phyloP scores from a whole-genome alignment of 345 rosid genomes.

The Corchorus capsularis region DNA sequence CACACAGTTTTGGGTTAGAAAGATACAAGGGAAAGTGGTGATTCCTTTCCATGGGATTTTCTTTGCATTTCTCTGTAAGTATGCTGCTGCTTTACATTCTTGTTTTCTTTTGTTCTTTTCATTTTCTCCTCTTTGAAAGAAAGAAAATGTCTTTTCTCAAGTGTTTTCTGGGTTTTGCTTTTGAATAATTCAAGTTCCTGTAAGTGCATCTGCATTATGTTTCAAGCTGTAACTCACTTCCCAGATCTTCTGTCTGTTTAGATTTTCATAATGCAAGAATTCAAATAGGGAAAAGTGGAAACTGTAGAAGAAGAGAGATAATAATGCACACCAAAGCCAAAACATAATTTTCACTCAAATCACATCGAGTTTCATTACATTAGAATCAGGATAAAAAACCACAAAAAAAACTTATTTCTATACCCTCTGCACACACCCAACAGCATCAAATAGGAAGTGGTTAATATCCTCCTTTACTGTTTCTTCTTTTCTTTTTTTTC shows the following conservation, averaged over 20 bases:
- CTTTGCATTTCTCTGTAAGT: constrained; percentile 23
- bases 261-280: constrained; percentile 19
- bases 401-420: constrained; percentile 49
- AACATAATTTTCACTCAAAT: constrained; percentile 50
- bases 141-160: background rate
- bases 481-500: constrained; percentile 10
- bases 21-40: background rate
- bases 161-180: background rate
- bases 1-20: background rate
- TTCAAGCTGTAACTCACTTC: background rate
- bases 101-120: constrained; percentile 6
- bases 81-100: constrained; percentile 13
- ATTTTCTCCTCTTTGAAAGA: background rate
- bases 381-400: constrained; percentile 31
- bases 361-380: constrained; percentile 48
- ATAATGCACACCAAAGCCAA: constrained; percentile 55
- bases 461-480: constrained; percentile 45
- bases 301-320: constrained; percentile 15
- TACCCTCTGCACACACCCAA: constrained; percentile 57
- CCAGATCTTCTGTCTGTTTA: background rate
- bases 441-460: constrained; percentile 44
- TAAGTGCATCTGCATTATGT: constrained; percentile 17
- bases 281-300: background rate
- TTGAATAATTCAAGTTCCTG: background rate
- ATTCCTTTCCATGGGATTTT: background rate